Evolutionary conservation across 139 green algal genomes (phyloP).

Genomic region (Chlamydomonas sphaeroides): DNA sequence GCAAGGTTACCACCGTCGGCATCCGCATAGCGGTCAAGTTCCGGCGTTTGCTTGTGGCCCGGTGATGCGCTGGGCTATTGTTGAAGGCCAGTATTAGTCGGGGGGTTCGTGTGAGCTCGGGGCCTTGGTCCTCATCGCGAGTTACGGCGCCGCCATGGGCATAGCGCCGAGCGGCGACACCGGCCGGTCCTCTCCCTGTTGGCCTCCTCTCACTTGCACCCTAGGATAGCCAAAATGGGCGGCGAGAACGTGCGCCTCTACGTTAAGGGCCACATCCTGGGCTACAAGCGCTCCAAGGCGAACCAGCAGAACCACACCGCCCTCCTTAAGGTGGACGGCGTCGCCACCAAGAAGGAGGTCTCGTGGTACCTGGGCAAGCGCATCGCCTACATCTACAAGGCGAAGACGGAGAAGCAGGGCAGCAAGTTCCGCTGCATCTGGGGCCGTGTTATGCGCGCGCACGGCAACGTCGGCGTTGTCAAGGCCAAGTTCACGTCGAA

Average conservation of each 20-base stretch:
- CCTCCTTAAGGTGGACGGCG: conserved; percentile 94
- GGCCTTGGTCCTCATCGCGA: too few species aligned
- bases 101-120: too few species aligned
- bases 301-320: conserved; percentile 91
- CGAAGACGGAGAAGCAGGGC: conserved; percentile 96
- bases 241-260: conserved; percentile 69
- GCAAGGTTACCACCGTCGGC: too few species aligned
- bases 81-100: too few species aligned
- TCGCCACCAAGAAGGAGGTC: conserved; percentile 87
- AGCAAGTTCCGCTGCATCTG: conserved; percentile 94
- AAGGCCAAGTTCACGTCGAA: conserved; percentile 97
- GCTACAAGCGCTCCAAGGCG: conserved; percentile 78
- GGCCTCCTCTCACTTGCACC: too few species aligned
- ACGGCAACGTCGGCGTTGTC: conserved; percentile 92
- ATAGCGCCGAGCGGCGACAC: too few species aligned
- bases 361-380: conserved; percentile 98
- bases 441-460: conserved; percentile 91
- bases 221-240: conserved; percentile 42
- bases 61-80: too few species aligned
- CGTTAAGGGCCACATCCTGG: conserved; percentile 71
- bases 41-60: too few species aligned
- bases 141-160: too few species aligned
- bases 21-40: too few species aligned
- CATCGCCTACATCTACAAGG: conserved; percentile 99
- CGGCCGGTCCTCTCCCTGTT: too few species aligned